Evolutionary conservation across 2,329 filamentous ascomycete genomes (phyloP).

Genomic region (Cercospora nicotianae): DNA sequence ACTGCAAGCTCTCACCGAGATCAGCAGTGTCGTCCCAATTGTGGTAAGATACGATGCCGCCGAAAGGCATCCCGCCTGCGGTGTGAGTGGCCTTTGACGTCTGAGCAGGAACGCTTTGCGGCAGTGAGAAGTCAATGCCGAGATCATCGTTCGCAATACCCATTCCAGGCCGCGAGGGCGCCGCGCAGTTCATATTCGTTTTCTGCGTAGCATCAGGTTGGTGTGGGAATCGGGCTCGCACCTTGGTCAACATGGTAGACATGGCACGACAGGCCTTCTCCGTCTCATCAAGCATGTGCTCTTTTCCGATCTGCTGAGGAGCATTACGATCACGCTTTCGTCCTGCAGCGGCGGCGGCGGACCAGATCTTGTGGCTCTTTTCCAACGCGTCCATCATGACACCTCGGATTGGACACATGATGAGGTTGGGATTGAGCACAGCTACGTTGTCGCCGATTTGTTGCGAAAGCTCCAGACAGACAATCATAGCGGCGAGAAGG

Average conservation of each 20-base stretch:
- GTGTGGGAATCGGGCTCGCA: constrained; percentile 29
- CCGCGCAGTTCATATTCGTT: background rate
- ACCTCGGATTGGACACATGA: constrained; percentile 30
- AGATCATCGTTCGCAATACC: constrained; percentile 3
- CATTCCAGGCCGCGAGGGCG: background rate
- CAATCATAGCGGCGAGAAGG: constrained; percentile 50
- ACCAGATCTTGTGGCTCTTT: constrained; percentile 38
- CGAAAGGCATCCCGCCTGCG: constrained; percentile 12
- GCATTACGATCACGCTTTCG: constrained; percentile 10
- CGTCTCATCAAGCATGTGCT: constrained; percentile 34
- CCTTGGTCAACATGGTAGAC: constrained; percentile 37
- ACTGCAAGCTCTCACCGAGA: constrained; percentile 10
- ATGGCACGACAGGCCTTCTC: constrained; percentile 37
- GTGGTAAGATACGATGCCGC: constrained; percentile 22
- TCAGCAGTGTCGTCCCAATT: constrained; percentile 20
- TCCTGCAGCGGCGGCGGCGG: constrained; percentile 23
- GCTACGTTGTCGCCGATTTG: constrained; percentile 29
- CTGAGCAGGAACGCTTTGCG: background rate
- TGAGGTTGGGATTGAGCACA: constrained; percentile 15
- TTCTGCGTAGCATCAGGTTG: constrained; percentile 16
- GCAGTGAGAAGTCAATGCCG: constrained; percentile 1
- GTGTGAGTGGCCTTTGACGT: constrained; percentile 5
- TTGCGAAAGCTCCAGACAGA: constrained; percentile 48
- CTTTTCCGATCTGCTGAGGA: constrained; percentile 20
- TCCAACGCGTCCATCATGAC: constrained; percentile 38